A percentile compares a stretch with the other conserved stretches of the same genome.
Conservation (phyloP, 225 moss, liverwort and hornwort genomes). For the Sphagnum tenellum region DNA sequence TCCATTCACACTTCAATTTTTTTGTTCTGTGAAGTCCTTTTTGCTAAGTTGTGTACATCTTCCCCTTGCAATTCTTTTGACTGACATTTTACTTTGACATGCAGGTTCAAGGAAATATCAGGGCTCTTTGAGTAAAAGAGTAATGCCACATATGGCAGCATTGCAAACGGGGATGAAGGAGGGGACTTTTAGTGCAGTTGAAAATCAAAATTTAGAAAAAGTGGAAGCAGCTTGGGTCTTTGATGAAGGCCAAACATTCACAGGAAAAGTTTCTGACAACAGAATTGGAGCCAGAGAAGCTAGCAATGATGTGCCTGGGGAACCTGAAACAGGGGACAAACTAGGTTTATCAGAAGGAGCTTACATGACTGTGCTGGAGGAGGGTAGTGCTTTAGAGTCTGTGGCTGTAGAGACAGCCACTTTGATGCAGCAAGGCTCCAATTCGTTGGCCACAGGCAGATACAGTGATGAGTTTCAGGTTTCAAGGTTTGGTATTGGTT, state of each 20-base stretch:
- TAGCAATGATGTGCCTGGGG: too few relatives aligned
- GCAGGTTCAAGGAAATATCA: too few relatives aligned
- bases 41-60: too few relatives aligned
- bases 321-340: too few relatives aligned
- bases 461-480: constrained; percentile 45
- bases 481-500: background rate
- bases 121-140: too few relatives aligned
- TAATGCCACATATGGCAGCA: constrained; percentile 1
- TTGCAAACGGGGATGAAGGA: constrained; percentile 30
- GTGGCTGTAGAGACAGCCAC: constrained; percentile 30
- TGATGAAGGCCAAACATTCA: background rate
- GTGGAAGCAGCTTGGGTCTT: constrained; percentile 21
- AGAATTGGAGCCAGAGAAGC: too few relatives aligned
- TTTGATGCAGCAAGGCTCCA: constrained; percentile 16
- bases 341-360: constrained; percentile 2
- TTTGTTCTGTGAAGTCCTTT: too few relatives aligned
- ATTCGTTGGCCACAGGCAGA: constrained; percentile 26
- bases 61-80: too few relatives aligned
- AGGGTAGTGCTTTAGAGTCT: constrained; percentile 15
- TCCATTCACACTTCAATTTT: too few relatives aligned
- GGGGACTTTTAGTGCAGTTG: constrained; percentile 11
- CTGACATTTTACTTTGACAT: too few relatives aligned
- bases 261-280: too few relatives aligned
- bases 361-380: constrained; percentile 12
- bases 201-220: constrained; percentile 12